Base-by-base conservation (phyloP, 2,329 filamentous ascomycete genomes). In the Karstenula rhodostoma region DNA sequence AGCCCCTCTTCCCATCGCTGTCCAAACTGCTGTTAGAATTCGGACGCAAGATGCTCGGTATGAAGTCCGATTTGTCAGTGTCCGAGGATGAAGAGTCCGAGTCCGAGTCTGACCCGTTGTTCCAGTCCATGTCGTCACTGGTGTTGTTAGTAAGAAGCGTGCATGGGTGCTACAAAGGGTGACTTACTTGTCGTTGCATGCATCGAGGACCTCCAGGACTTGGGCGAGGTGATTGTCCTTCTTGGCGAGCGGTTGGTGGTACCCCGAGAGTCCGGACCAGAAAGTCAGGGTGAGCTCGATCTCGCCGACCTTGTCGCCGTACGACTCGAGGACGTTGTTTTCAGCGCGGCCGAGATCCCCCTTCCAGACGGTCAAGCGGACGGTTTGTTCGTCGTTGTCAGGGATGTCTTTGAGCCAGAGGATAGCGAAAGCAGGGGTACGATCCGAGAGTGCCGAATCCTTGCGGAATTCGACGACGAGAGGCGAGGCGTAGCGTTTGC, bases 371-470 rank as follows among this genome's bases (percentile, higher is more conserved):
- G 86, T 78, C 3, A 93, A 71, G 4, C 81, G 82, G 9, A 90
- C 67, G 0, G 83, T 86, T 46, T 82, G 79, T 55, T 88, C 83
- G 67, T 90, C 86, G 60, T 91, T 90, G 59, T 93, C 90, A 0
- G 83, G 78, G 0, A 93, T 80, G n/a, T 91, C 86, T 63, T 87
- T 86, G 19, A 92, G 81, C 90, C 90, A 92, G 1, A 91, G 77
- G 2, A 90, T 82, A 7, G 84, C 83, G 67, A 90, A 90, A 0
- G 87, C 89, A 1, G 83, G 78, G 0, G 85, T 87, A 58, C 83
- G 84, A 53, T 89, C 86, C 0, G 79, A 72, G 37, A 86, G 68
- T 52, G 85, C 56, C 8, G 80, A 80, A 57, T 86, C 85, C 59
- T 86, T 82, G 44, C 88, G 83, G 65, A 90, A 89, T 67, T 87